Evolutionary conservation across 1,284 basidiomycete genomes (phyloP).

Genomic region (Blastosporella zonata): DNA sequence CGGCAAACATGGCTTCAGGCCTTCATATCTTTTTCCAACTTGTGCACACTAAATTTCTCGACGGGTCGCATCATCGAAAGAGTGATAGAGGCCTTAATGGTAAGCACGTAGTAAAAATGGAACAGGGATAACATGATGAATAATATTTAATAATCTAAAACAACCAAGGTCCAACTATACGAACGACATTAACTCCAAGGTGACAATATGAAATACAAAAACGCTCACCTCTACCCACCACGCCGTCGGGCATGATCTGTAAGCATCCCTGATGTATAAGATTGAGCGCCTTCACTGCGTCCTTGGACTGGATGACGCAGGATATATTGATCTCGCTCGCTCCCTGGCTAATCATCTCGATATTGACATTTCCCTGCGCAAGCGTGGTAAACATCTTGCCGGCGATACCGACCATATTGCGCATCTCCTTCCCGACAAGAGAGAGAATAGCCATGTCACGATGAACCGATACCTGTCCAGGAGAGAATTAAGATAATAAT

Average conservation of each 20-base stretch:
- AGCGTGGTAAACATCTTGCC: conserved; percentile 96
- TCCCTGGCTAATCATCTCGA: conserved; percentile 99
- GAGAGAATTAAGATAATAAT: too few species aligned
- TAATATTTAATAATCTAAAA: conserved; percentile 25
- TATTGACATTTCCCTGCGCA: conserved; percentile 93
- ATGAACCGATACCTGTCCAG: conserved; percentile 84
- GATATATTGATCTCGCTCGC: conserved; percentile 98
- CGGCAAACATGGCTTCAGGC: too few species aligned
- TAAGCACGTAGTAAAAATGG: too few species aligned
- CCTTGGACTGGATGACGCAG: conserved; percentile 88
- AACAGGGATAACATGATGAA: too few species aligned
- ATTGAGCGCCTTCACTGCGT: conserved; percentile 95
- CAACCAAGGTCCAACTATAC: conserved; percentile 28
- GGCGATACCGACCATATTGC: conserved; percentile 92
- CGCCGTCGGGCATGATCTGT: conserved; percentile 44
- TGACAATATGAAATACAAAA: too few species aligned
- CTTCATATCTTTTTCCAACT: too few species aligned
- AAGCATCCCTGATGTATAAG: conserved; percentile 92
- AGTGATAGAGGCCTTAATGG: too few species aligned
- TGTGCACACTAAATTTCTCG: too few species aligned
- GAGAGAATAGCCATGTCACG: conserved; percentile 95
- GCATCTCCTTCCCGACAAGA: conserved; percentile 93
- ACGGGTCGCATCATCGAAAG: too few species aligned
- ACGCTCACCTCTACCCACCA: conserved; percentile 31
- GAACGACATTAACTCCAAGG: not conserved